A percentile compares a stretch with the other conserved stretches of the same genome.
phyloP scores from a whole-genome alignment of 2,329 filamentous ascomycete genomes.

The Conoideocrella luteorostrata region DNA sequence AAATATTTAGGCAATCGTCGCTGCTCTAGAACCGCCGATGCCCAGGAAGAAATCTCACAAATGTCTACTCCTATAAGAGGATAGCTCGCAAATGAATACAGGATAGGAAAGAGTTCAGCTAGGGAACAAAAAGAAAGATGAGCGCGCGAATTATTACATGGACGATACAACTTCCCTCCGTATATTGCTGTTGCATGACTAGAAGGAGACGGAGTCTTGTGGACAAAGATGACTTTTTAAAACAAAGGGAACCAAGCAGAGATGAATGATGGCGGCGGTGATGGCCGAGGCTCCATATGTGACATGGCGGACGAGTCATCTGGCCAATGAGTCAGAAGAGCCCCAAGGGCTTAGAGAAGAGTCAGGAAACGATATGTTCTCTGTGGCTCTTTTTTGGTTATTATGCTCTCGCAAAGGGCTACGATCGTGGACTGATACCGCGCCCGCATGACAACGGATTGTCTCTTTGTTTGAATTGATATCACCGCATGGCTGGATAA shows the following conservation, averaged over 20 bases:
- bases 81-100: not conserved
- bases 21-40: constrained; percentile 80
- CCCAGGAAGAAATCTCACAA: constrained; percentile 70
- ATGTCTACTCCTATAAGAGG: constrained; percentile 59
- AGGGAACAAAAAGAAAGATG: not conserved
- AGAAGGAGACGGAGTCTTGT: constrained; percentile 6
- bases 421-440: not conserved
- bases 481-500: constrained; percentile 3
- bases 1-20: constrained; percentile 73
- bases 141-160: constrained; percentile 5
- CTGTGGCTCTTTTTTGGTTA: too few relatives aligned
- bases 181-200: constrained; percentile 8
- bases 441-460: not conserved
- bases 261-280: constrained; percentile 1
- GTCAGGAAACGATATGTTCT: too few relatives aligned
- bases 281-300: not conserved
- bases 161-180: constrained; percentile 6
- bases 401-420: not conserved
- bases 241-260: not conserved
- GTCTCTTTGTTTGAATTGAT: constrained; percentile 4
- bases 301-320: constrained; percentile 2
- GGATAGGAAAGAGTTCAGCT: constrained; percentile 7
- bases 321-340: not conserved
- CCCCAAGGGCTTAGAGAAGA: not conserved
- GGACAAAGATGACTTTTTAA: constrained; percentile 9